Base-by-base conservation (phyloP, 345 rosid species). In the Isatis tinctoria region DNA sequence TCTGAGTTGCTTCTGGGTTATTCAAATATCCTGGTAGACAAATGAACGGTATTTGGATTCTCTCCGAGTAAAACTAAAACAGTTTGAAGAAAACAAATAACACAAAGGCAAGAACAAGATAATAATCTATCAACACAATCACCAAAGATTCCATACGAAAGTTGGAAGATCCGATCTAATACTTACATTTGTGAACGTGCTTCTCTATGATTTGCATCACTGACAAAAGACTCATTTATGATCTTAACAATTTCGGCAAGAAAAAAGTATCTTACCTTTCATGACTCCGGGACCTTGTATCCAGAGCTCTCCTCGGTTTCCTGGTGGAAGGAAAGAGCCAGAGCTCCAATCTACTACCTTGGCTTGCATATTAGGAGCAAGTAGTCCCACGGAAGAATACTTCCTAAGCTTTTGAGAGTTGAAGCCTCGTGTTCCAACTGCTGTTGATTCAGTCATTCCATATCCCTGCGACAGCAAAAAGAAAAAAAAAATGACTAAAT, bases 281-380 rank as follows among this genome's bases (percentile, higher is more conserved):
- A 87, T 86, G 53, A 85, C 83, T 2, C 81, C 92, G 2, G 96
- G 96, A 75, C 97, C 96, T 65, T 90, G 88, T 59, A 93, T 68
- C 89, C 85, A 88, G 45, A 93, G 97, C 85, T 93, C 97, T n/a
- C 98, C 97, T 22, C 68, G 79, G 24, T 71, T 20, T 4, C 91
- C 90, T 3, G 96, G 91, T 59, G 92, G 88, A 83, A 90, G 72
- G 73, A 74, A 83, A 73, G 69, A 58, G 37, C 92, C 90, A 60
- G 89, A 82, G 41, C 78, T 81, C 84, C 85, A 85, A 72, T 93
- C 90, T 51, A 89, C 79, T 20, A 90, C 84, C 83, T 86, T 93
- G 32, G 97, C 97, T 84, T 93, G 82, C 69, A 67, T 87, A 63
- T 93, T 93, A 70, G 96, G 93, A 68, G 98, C 97, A 52, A 93